Base-by-base conservation (phyloP, 176 grass and related monocot genomes). In the Ampelocalamus luodianensis region DNA sequence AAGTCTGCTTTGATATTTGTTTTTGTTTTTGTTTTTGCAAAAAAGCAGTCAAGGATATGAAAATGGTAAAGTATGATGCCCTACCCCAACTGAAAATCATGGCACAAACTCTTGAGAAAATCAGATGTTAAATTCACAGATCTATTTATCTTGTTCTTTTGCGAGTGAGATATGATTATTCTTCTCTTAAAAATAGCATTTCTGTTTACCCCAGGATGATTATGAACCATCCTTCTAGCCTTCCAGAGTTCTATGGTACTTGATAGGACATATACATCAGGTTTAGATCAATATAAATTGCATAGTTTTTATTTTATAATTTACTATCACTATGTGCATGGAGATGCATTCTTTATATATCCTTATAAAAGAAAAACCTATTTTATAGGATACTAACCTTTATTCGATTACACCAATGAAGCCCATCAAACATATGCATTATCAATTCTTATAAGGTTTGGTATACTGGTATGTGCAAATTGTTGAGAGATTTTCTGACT, bases 1-100 rank as follows among this genome's bases (percentile, higher is more conserved):
- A 55, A 18, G 36, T 62, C 23, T 78, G 55, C 6, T 38, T 78
- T 18, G 77, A 80, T 29, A 46, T 67, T n/a, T 22, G n/a, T n/a
- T n/a, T n/a, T n/a, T n/a, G n/a, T n/a, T n/a, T n/a, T n/a, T n/a
- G n/a, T 55, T 9, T 37, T 75, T 20, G 49, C 1, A 2, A 32
- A 37, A 65, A 55, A 55, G 51, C 17, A 55, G 16, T 15, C 16
- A 14, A 37, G 32, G 63, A 17, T 65, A 65, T 5, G 63, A 17
- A 12, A 65, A 65, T 36, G 39, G 39, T 40, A 6, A 40, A 40
- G 40, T 42, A 42, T 42, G 40, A 42, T 42, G 6, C 6, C 6
- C 1, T 42, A 42, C 40, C 40, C 40, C 40, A 42, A 42, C 40
- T 42, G 1, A 42, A 42, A 42, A 42, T 42, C 68, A 45, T 45